These are phyloP conservation scores for Botrytis fragariae DNA, from an alignment of 2,329 filamentous ascomycete species.

Conservation along the genomic window DNA sequence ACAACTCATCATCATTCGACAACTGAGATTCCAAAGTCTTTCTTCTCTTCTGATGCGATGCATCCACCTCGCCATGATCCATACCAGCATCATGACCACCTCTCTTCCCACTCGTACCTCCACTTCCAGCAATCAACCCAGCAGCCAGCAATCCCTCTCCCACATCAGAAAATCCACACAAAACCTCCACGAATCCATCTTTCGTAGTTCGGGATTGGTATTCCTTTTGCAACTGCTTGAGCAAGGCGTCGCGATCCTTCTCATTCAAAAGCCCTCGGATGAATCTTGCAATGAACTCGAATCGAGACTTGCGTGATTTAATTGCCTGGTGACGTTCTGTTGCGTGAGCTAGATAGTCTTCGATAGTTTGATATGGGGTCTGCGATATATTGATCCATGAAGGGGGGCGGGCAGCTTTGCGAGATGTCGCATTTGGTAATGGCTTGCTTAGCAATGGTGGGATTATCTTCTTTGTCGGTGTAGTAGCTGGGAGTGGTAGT, in stretches of 20 bases:
- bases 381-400: conserved; percentile 3
- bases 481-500: not conserved
- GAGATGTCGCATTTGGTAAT: not conserved
- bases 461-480: not conserved
- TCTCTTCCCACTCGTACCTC: not conserved
- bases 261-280: not conserved
- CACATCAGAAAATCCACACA: conserved; percentile 6
- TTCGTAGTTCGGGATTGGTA: conserved; percentile 2
- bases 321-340: not conserved
- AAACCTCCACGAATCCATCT: conserved; percentile 10
- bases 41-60: not conserved
- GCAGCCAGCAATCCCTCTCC: not conserved
- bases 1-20: conserved; percentile 12
- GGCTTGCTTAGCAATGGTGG: not conserved
- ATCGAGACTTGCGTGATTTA: not conserved
- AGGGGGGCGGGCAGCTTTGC: not conserved
- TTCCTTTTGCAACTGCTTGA: not conserved
- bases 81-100: not conserved
- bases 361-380: not conserved
- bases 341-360: not conserved
- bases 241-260: not conserved
- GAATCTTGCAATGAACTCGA: conserved; percentile 12
- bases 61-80: not conserved
- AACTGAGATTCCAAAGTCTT: not conserved
- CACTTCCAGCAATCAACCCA: not conserved